Evolutionary conservation across 2,329 filamentous ascomycete genomes (phyloP), one percentile per base, ranked within the genome.

Genomic region (Botrytis paeoniae): DNA sequence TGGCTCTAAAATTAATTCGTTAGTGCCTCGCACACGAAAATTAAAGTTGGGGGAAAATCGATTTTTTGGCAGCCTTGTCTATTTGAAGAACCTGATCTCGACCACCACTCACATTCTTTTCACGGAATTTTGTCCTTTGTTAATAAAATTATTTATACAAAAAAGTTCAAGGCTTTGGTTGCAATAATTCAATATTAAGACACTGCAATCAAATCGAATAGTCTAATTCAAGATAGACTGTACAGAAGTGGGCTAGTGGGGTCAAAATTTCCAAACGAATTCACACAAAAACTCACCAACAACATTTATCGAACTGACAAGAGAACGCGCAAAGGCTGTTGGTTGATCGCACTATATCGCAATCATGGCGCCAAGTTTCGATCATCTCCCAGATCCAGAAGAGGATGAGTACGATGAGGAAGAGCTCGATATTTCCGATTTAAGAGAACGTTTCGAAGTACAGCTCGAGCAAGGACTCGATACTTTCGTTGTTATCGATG

Each of bases 391-490:
- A 83, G 94, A 97, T 83, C 93, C 95, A 80, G 93, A 97, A 83
- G 91, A 95, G 83, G 89, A 92, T 81, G 89, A 91, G 78, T 94
- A 96, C 80, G 92, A 95, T 82, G 95, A 97, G 82, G 92, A 96
- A 84, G 94, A 98, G 82, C 92, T 98, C 83, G 95, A 98, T 83
- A 94, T 97, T 83, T 95, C 93, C 79, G 95, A 99, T 85, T 88
- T 99, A 78, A 89, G 91, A 82, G 95, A 97, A 83, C 94, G 97
- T 84, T 98, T 95, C 82, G 94, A 98, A 85, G 95, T 98, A 76
- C 93, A 95, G 82, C 88, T 98, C 77, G 96, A 99, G 83, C 93
- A 97, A 83, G 96, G 96, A 74, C 92, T 98, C 80, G 96, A 99
- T 82, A 92, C 94, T 76, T 99, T 99, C 81, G 93, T 99, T 77